These are phyloP conservation scores for Amanita phalloides DNA, from an alignment of 768 basidiomycete genomes.

Conservation along the genomic window DNA sequence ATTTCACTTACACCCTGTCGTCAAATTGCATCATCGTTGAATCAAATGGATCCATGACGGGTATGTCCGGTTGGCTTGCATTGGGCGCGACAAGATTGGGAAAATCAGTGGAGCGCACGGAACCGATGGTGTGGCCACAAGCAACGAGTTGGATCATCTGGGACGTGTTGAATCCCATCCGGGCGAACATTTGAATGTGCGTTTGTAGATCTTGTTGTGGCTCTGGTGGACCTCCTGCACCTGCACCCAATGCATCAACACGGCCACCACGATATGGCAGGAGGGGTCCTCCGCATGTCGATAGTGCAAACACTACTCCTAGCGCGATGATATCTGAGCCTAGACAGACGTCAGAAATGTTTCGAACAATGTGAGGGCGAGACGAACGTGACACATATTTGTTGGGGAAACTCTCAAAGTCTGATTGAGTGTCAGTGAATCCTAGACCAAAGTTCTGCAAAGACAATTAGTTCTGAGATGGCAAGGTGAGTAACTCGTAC, in stretches of 20 bases:
- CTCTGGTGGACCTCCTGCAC: conserved; percentile 29
- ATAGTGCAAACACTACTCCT: conserved; percentile 24
- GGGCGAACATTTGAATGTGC: conserved; percentile 27
- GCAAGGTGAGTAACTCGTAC: conserved; percentile 14
- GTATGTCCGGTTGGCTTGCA: conserved; percentile 13
- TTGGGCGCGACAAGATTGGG: conserved; percentile 29
- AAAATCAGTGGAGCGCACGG: conserved; percentile 34
- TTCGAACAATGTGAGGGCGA: neutral
- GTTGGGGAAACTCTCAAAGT: conserved; percentile 31
- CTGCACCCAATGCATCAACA: conserved; percentile 26
- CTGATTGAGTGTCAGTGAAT: conserved; percentile 30
- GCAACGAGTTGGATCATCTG: conserved; percentile 43
- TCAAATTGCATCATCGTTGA: conserved; percentile 28
- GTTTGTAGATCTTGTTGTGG: conserved; percentile 29
- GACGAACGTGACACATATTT: conserved; percentile 32
- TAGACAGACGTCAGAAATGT: conserved; percentile 9
- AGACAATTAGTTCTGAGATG: neutral
- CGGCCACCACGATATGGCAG: conserved; percentile 32
- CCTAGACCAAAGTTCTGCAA: conserved; percentile 36
- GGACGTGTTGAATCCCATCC: conserved; percentile 29
- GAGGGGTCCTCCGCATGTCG: conserved; percentile 35
- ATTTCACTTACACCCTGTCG: conserved; percentile 24
- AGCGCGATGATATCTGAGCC: conserved; percentile 36
- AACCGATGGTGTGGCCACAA: conserved; percentile 42
- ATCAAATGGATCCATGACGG: conserved; percentile 27